Evolutionary conservation across 73 alveolate genomes (phyloP).

Genomic region (Effrenium voratum): DNA sequence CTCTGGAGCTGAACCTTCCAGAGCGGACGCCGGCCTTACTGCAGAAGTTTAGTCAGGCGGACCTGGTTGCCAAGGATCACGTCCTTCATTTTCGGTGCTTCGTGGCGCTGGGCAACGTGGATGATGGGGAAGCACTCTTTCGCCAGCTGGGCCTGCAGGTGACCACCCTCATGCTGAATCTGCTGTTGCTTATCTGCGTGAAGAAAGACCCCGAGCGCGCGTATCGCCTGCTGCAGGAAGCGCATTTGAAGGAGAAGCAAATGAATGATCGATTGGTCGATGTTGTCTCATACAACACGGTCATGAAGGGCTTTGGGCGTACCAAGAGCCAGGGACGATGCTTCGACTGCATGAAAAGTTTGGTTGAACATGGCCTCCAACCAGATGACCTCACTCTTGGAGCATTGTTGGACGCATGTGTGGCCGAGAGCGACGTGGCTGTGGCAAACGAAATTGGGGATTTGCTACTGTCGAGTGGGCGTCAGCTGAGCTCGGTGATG

Average conservation of each 20-base stretch:
- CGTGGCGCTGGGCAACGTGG: not conserved
- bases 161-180: constrained; percentile 46
- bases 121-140: constrained; percentile 22
- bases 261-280: too few relatives aligned
- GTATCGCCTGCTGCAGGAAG: constrained; percentile 1
- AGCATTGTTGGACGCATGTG: constrained; percentile 1
- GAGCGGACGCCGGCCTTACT: not conserved
- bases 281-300: constrained; percentile 25
- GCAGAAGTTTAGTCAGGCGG: constrained; percentile 33
- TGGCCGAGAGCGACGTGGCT: not conserved
- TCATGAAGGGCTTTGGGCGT: constrained; percentile 37
- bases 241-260: constrained; percentile 15
- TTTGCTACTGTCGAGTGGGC: not conserved
- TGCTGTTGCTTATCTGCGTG: constrained; percentile 32
- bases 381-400: constrained; percentile 61
- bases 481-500: not conserved
- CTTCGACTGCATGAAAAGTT: constrained; percentile 55
- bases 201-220: constrained; percentile 9
- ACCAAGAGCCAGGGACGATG: not conserved
- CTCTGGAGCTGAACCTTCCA: constrained; percentile 12
- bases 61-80: constrained; percentile 14
- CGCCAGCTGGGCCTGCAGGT: constrained; percentile 38
- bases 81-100: constrained; percentile 61
- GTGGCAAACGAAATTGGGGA: constrained; percentile 46
- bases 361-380: constrained; percentile 40